phyloP scores from a whole-genome alignment of 139 green algal genomes.

The Tetradesmus obliquus region DNA sequence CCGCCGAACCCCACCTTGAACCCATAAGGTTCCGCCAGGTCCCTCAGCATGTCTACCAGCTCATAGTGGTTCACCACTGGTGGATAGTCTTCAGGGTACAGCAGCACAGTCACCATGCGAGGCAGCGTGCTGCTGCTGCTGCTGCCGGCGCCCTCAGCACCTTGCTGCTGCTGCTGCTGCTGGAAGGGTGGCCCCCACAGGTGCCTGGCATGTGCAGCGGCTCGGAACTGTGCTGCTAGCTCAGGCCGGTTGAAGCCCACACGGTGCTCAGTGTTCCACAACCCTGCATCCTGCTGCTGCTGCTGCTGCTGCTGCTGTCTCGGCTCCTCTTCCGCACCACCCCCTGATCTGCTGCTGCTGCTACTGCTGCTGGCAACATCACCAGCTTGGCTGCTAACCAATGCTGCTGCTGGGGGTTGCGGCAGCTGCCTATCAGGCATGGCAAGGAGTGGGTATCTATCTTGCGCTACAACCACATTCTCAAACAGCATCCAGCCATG shows the following conservation, averaged over 20 bases:
- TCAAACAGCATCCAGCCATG: constrained; percentile 80
- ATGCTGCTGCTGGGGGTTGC: neutral
- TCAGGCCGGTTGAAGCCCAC: constrained; percentile 9
- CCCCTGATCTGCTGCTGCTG: constrained; percentile 11
- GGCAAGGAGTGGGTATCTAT: constrained; percentile 54
- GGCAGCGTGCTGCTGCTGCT: constrained; percentile 20
- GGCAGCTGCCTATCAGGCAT: constrained; percentile 5
- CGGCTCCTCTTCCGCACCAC: neutral
- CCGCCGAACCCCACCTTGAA: neutral
- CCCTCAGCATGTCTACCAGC: constrained; percentile 61
- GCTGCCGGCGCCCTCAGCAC: neutral
- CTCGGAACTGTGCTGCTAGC: constrained; percentile 4
- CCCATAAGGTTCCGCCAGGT: constrained; percentile 59
- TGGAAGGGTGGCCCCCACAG: constrained; percentile 8
- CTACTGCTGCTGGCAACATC: constrained; percentile 19
- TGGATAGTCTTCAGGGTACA: constrained; percentile 45
- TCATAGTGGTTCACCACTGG: constrained; percentile 47
- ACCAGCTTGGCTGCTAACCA: neutral
- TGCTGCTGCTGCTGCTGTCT: neutral
- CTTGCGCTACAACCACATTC: constrained; percentile 69
- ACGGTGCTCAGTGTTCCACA: neutral
- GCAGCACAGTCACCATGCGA: constrained; percentile 39
- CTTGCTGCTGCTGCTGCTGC: constrained; percentile 1
- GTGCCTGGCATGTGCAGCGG: constrained; percentile 27
- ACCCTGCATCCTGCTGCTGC: neutral